Base-by-base conservation (phyloP, 1,139 yeast genomes). In the Yamadazyma sp. region DNA sequence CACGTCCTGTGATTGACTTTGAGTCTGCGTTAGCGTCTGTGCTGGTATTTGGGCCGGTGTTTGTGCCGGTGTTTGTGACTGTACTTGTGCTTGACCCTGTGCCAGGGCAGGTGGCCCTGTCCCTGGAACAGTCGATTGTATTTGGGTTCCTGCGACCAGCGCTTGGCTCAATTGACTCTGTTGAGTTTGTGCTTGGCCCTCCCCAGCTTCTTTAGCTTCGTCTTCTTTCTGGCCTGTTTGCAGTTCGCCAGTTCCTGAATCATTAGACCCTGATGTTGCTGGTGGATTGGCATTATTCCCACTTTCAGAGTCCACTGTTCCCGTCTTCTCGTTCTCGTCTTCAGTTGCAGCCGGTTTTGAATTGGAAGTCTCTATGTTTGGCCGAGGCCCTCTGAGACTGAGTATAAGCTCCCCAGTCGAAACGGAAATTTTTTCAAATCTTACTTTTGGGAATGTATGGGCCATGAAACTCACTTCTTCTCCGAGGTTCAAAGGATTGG, bases 401-500 rank as follows among this genome's bases (percentile, higher is more conserved):
- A 92, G 62, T 1, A 82, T 80, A 41, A 91, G 66, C 30, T 77
- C 83, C 25, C 98, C 96, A 0, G 95, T 84, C 0, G 95, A 79
- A 0, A 92, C 95, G 1, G 92, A 82, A 6, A 92, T 89, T 53
- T 82, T 81, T 51, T 92, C 98, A 57, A 92, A 91, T 3, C 83
- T 68, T 2, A 92, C 76, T 48, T 85, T 87, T 1, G 97, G 96
- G 55, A 92, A 89, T 52, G 87, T 87, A 53, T 86, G 92, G 1
- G 97, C 96, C 7, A 91, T 92, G 23, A 79, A 71, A 49, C 95
- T 84, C 2, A 91, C 91, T 57, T 92, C 98, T 59, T 89, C 97
- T 4, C 96, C 96, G 17, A 91, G 62, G 53, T 87, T 87, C 14
- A 81, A 76, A 2, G 84, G 89, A 24, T 70, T 74, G 24, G 29